phyloP scores from a whole-genome alignment of 495 filamentous ascomycete genomes.

The Penicillium lividum region DNA sequence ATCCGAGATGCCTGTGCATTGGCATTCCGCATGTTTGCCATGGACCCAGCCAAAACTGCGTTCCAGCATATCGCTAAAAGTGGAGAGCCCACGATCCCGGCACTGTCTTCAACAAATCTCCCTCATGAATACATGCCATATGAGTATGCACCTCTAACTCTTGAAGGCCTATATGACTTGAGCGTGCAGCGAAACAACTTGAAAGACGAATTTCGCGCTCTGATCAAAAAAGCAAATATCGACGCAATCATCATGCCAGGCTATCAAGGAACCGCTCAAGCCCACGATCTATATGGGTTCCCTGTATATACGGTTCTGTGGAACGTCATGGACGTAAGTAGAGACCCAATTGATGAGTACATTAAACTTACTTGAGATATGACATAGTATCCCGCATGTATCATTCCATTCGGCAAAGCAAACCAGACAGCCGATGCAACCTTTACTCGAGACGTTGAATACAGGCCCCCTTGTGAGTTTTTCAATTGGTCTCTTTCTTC shows the following conservation, averaged over 20 bases:
- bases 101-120: slow-evolving; percentile 19
- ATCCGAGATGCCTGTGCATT: slow-evolving; percentile 14
- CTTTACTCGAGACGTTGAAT: slow-evolving; percentile 20
- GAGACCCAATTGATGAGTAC: background rate
- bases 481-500: background rate
- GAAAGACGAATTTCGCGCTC: slow-evolving; percentile 18
- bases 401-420: slow-evolving; percentile 23
- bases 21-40: slow-evolving; percentile 23
- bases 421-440: slow-evolving; percentile 13
- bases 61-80: slow-evolving; percentile 24
- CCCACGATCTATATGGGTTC: slow-evolving; percentile 18
- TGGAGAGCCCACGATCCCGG: slow-evolving; percentile 26
- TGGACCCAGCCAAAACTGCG: slow-evolving; percentile 22
- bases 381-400: slow-evolving; percentile 20
- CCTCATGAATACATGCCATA: slow-evolving; percentile 15
- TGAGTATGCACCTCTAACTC: slow-evolving; percentile 14
- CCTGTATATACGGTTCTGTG: slow-evolving; percentile 19
- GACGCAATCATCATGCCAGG: slow-evolving; percentile 22
- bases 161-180: slow-evolving; percentile 21
- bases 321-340: slow-evolving; percentile 24
- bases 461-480: slow-evolving; percentile 23
- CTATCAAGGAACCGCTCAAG: slow-evolving; percentile 20
- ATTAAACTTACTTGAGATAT: background rate
- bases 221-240: slow-evolving; percentile 8
- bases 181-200: slow-evolving; percentile 9